A percentile compares a stretch with the other conserved stretches of the same genome.
Conservation (phyloP, 2,329 filamentous ascomycete genomes). For the Botrytis medusae region DNA sequence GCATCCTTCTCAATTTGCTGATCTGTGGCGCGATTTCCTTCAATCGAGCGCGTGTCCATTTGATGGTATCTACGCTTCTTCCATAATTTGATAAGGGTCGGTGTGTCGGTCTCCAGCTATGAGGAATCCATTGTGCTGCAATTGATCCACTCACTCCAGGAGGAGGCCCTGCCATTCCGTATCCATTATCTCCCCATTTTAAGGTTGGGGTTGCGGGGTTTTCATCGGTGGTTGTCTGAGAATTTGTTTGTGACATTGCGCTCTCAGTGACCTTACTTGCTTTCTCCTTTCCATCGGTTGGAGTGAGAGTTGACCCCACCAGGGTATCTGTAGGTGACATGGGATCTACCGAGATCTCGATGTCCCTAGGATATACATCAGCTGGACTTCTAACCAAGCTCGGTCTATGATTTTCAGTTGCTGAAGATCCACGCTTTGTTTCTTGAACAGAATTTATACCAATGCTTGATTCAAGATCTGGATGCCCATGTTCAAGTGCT, state of each 20-base stretch:
- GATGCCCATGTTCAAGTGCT: constrained; percentile 50
- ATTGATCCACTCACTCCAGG: constrained; percentile 41
- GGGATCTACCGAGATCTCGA: neutral
- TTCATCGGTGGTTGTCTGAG: neutral
- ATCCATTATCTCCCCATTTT: constrained; percentile 25
- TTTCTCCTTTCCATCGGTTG: constrained; percentile 3
- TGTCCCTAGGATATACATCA: neutral
- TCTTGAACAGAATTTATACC: constrained; percentile 19
- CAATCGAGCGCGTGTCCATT: constrained; percentile 41
- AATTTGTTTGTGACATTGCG: constrained; percentile 1
- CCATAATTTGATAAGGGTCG: constrained; percentile 42
- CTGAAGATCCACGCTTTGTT: neutral
- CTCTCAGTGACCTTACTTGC: constrained; percentile 19
- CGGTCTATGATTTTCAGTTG: neutral
- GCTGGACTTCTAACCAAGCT: neutral
- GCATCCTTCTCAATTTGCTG: constrained; percentile 37
- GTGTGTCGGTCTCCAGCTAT: constrained; percentile 38
- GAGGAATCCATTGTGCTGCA: constrained; percentile 41
- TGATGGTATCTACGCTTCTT: constrained; percentile 42
- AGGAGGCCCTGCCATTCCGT: constrained; percentile 29
- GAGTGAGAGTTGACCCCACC: neutral
- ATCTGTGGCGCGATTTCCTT: constrained; percentile 39
- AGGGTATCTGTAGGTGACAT: neutral
- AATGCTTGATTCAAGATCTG: constrained; percentile 37
- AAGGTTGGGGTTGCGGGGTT: neutral